Evolutionary conservation across 768 basidiomycete species (phyloP), one percentile per base, ranked within the genome.

Genomic region (Nevesoporus exiguus): DNA sequence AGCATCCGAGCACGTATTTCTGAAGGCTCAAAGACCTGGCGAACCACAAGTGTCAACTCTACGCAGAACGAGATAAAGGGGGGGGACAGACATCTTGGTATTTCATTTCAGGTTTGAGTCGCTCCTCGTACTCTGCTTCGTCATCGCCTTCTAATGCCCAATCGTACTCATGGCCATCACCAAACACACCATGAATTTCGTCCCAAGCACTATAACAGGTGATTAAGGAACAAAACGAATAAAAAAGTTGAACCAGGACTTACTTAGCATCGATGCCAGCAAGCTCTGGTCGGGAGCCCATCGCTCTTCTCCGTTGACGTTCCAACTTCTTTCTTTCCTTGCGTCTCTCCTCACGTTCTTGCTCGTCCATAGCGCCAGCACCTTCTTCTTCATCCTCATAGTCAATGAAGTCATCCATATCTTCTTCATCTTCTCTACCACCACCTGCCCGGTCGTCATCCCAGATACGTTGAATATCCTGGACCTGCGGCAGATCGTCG

Each of bases 171-270:
- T 88, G 86, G 7, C 97, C 97, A 59, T 95, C 90, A 31, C 97
- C 97, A 60, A 99, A 99, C 1, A 98, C 92, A 54, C 93, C 95
- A 57, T 90, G 87, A 25, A 98, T 89, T 72, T 98, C 97, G 44
- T 90, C 88, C 93, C 93, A 97, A 25, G 93, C 88, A 64, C 93
- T 96, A 60, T 3, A 57, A 52, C 6, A 41, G n/a, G 31, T 60
- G 52, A 60, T 64, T 55, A 51, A 55, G 30, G 42, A 49, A 48
- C 42, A n/a, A 39, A 40, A 19, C 21, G 34, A 7, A 42, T 54
- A 29, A 17, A 43, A 17, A 14, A 50, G 36, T 39, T 37, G 40
- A 14, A 5, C 24, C 15, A 34, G 29, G 19, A 79, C 90, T 73
- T 67, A 91, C 93, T 79, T 86, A 40, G 88, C 86, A 63, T 91